A percentile compares a stretch with the other conserved stretches of the same genome.
phyloP scores from a whole-genome alignment of 1,139 yeast genomes.

The Kurtzmaniella natalensis region DNA sequence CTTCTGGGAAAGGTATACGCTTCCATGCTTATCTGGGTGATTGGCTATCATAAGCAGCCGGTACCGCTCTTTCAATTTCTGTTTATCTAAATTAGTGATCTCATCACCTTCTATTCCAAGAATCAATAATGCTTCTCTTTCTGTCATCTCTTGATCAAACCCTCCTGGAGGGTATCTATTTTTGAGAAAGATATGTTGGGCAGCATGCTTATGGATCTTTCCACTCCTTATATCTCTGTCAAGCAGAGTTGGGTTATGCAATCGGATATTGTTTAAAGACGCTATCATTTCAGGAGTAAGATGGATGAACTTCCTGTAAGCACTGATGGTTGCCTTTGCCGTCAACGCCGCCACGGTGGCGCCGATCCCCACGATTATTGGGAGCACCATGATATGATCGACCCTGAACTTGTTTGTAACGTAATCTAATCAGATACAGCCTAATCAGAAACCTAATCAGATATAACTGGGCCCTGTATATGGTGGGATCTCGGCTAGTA shows the following conservation, averaged over 20 bases:
- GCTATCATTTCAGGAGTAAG: slow-evolving; percentile 58
- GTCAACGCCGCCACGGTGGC: slow-evolving; percentile 52
- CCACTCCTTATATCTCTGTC: slow-evolving; percentile 10
- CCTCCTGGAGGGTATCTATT: slow-evolving; percentile 40
- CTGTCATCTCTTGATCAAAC: slow-evolving; percentile 51
- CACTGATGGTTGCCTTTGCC: slow-evolving; percentile 44
- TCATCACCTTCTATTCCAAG: slow-evolving; percentile 53
- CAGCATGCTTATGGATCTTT: slow-evolving; percentile 17
- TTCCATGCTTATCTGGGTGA: slow-evolving; percentile 80
- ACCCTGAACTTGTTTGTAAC: too few relatives aligned
- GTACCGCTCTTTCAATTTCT: slow-evolving; percentile 50
- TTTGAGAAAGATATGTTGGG: slow-evolving; percentile 20
- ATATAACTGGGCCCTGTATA: too few relatives aligned
- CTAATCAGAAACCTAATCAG: too few relatives aligned
- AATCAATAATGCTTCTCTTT: slow-evolving; percentile 54
- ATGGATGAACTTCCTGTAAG: slow-evolving; percentile 37
- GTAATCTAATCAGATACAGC: too few relatives aligned
- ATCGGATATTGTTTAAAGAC: slow-evolving; percentile 37
- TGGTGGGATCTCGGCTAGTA: too few relatives aligned
- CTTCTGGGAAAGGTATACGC: slow-evolving; percentile 65
- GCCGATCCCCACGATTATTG: slow-evolving; percentile 55
- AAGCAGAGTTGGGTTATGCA: slow-evolving; percentile 11
- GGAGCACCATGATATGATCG: slow-evolving; percentile 35
- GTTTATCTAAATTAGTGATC: slow-evolving; percentile 39
- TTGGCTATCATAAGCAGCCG: slow-evolving; percentile 25